Base-by-base conservation (phyloP, 2,329 filamentous ascomycete genomes). In the Fusarium sp. region DNA sequence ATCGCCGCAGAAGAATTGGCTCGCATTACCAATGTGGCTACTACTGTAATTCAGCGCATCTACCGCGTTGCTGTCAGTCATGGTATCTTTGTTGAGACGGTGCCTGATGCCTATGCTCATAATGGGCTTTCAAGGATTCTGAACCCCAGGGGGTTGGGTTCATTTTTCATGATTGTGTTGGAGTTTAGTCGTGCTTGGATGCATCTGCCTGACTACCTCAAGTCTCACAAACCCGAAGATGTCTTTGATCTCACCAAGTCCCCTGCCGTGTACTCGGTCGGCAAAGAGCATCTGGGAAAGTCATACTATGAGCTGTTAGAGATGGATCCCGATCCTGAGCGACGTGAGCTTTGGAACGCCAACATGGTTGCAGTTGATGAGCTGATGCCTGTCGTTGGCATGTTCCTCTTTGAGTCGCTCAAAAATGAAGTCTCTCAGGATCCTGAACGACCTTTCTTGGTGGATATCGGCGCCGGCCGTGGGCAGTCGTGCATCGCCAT, bases 291-390 rank as follows among this genome's bases (percentile, higher is more conserved):
- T 20, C 70, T 78, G 2, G 81, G 80, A 50, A 78, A 79, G 75
- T 82, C 80, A 12, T 82, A 82, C 63, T 82, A 82, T 24, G 80
- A 82, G 56, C 70, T 80, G 5, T 63, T 82, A 12, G 80, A 82
- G 18, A 66, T 70, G 32, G 75, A 81, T 28, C 69, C 72, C 8
- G 73, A 81, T 42, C 71, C 70, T 12, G 77, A 80, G 45, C 74
- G 73, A n/a, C 79, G 80, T 12, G 73, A 77, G 20, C 68, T 81
- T n/a, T 82, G 81, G 81, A 81, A 82, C 57, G 69, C 71, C 24
- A 80, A 77, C 47, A 77, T 82, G 72, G 75, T 79, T 42, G 75
- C 76, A 51, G 75, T 79, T 24, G 80, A 81, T 22, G 75, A 80
- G 55, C 55, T 80, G 26, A 82, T 82, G 75, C 81, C 81, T 13